These are phyloP conservation scores for Melampsora americana DNA, from an alignment of 1,284 basidiomycete genomes.

Conservation along the genomic window DNA sequence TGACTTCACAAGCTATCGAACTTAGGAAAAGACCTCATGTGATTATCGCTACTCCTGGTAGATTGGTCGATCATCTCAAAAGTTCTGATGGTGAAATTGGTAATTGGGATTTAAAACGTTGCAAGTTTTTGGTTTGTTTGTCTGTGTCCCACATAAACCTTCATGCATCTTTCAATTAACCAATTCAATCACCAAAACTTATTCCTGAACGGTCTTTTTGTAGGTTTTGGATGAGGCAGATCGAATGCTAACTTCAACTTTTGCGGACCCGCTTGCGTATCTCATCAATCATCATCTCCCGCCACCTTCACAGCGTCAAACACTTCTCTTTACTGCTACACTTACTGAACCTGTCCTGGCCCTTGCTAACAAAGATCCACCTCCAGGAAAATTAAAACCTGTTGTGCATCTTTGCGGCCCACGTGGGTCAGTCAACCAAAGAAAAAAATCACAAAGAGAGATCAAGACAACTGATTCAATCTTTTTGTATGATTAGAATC, in stretches of 20 bases:
- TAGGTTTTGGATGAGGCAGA: slow-evolving; percentile 96
- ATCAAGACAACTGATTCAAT: slow-evolving; percentile 9
- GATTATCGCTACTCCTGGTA: slow-evolving; percentile 91
- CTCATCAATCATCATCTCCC: slow-evolving; percentile 73
- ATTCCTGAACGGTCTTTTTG: background rate
- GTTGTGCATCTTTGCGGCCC: slow-evolving; percentile 81
- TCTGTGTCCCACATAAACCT: slow-evolving; percentile 2
- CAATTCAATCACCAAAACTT: background rate
- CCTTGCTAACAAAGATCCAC: slow-evolving; percentile 70
- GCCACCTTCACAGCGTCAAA: slow-evolving; percentile 69
- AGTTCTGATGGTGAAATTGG: slow-evolving; percentile 65
- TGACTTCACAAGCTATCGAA: slow-evolving; percentile 89
- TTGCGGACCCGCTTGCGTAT: slow-evolving; percentile 77
- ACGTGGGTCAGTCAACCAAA: slow-evolving; percentile 59
- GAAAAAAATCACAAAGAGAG: slow-evolving; percentile 29
- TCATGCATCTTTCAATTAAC: background rate
- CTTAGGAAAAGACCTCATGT: slow-evolving; percentile 82
- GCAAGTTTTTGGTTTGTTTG: slow-evolving; percentile 73
- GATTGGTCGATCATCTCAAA: slow-evolving; percentile 84
- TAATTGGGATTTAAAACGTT: slow-evolving; percentile 77
- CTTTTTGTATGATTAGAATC: slow-evolving; percentile 59
- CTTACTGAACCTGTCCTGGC: slow-evolving; percentile 80
- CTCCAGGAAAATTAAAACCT: slow-evolving; percentile 76
- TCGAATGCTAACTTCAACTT: slow-evolving; percentile 82
- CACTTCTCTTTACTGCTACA: slow-evolving; percentile 94